Base-by-base conservation (phyloP, 768 basidiomycete genomes). In the Phaffia australis region DNA sequence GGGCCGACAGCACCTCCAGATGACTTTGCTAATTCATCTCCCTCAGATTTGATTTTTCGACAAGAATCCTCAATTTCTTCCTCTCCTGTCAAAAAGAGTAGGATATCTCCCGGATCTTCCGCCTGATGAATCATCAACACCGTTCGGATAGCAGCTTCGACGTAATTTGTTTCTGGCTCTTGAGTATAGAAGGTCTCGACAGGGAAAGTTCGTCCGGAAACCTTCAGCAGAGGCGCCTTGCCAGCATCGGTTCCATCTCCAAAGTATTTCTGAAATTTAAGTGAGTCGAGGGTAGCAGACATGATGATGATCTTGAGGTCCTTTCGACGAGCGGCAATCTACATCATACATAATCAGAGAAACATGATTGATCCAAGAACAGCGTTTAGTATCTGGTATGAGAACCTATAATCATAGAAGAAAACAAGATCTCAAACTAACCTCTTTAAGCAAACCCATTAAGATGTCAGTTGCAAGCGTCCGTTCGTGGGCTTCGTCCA, bases 51-150 rank as follows among this genome's bases (percentile, higher is more conserved):
- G 73, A 99, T 92, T 76, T 92, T 95, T 51, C 88, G 80, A 75
- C 94, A 99, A 0, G 89, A 86, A 71, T 95, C 92, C 73, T 98
- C 93, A 70, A 98, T 98, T 77, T 99, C 94, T 73, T 97, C 93
- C 74, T 98, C 94, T 74, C 94, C 94, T 0, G 95, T 98, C 71
- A 99, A 80, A 84, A 99, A 99, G 6, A 99, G 78, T 2, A 99
- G 79, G 48, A 98, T 81, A 72, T 99, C 94, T 1, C 94, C 94
- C 0, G 85, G 86, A 0, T 90, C 88, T 75, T 99, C 95, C 0
- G 88, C 89, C 56, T 94, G 84, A 73, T 98, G 94, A 32, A 99
- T 97, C 89, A 93, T 93, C 55, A 97, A 79, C 25, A 95, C 92
- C 0, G 93, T 93, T 16, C 92, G 85, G 70, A 98, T 94, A 1